Evolutionary conservation across 495 filamentous ascomycete species (phyloP).

Genomic region (Mytilinidion resinicola): DNA sequence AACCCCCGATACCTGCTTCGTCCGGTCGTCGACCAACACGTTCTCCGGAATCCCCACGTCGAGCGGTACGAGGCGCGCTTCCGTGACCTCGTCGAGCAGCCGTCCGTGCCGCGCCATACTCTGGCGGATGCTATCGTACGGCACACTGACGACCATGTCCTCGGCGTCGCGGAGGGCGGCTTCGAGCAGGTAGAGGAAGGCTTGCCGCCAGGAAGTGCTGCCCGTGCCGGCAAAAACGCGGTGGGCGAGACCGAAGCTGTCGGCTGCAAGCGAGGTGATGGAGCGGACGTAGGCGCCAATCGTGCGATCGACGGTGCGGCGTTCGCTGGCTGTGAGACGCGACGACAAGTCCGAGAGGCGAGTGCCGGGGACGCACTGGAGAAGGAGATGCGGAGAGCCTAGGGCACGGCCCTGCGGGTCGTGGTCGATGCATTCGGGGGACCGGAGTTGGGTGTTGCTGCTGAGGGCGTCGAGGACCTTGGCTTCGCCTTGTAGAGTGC

Average conservation of each 20-base stretch:
- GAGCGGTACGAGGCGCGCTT: slow-evolving; percentile 53
- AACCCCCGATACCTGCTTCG: slow-evolving; percentile 36
- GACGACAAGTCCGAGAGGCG: slow-evolving; percentile 40
- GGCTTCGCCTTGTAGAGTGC: slow-evolving; percentile 52
- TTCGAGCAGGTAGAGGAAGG: slow-evolving; percentile 57
- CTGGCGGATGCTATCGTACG: slow-evolving; percentile 57
- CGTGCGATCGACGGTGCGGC: slow-evolving; percentile 42
- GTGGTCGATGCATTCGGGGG: slow-evolving; percentile 50
- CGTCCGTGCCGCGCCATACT: slow-evolving; percentile 43
- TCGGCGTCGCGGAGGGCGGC: slow-evolving; percentile 60
- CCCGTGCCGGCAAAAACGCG: slow-evolving; percentile 45
- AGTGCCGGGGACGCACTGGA: slow-evolving; percentile 44
- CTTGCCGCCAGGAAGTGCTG: slow-evolving; percentile 53
- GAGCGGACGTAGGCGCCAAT: slow-evolving; percentile 34
- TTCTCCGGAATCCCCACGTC: slow-evolving; percentile 51
- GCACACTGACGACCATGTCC: slow-evolving; percentile 60
- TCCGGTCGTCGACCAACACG: slow-evolving; percentile 50
- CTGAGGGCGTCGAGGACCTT: slow-evolving; percentile 45
- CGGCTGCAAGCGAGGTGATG: slow-evolving; percentile 25
- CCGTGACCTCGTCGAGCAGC: slow-evolving; percentile 50
- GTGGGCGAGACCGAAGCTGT: slow-evolving; percentile 45
- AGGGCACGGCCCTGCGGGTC: slow-evolving; percentile 38
- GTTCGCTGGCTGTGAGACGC: slow-evolving; percentile 37
- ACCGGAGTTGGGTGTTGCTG: slow-evolving; percentile 40
- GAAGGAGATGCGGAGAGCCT: slow-evolving; percentile 45